Base-by-base conservation (phyloP, 2,329 filamentous ascomycete species). In the Podosphaera xanthii region DNA sequence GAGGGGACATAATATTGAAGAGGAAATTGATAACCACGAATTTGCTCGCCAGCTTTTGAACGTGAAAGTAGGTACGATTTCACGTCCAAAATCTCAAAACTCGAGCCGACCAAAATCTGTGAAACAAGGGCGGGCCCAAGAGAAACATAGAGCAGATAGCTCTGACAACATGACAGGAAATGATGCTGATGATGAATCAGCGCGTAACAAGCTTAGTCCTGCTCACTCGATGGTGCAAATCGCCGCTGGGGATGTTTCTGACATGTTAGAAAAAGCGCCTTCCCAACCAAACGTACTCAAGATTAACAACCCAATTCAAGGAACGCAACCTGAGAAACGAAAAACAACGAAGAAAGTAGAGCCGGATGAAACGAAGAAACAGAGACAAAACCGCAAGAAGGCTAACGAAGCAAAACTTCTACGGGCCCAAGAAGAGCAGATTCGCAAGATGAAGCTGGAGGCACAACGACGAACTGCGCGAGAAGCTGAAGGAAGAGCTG, bases 311-410 rank as follows among this genome's bases (percentile, higher is more conserved):
- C 79, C 71, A 67, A 78, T 72, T 69, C 81, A 77, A 72, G 72
- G 74, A 30, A 62, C 71, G 40, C 71, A 77, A 68, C 79, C 83
- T 72, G 75, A 79, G 62, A 82, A 83, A 71, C 73, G 76, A 63
- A 82, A 76, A 64, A n/a, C 77, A 68, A 79, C 83, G 72, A 75
- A 79, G 62, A 82, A 83, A 71, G 73, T 76, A 63, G 82, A 76
- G 64, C 61, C 68, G 58, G 74, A 76, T 22, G 86, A 95, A 76
- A 86, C 84, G 30, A 96, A 96, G 84, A 96, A 96, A 77, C 87
- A 94, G 75, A 83, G 89, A 61, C 90, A 96, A 75, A 92, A 95
- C 74, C 81, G 84, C 65, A 82, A 85, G 75, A 96, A 95, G 81
- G 82, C 80, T 44, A 89, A 95, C 72, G 84, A 82, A 60, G 82